Evolutionary conservation across 2,329 filamentous ascomycete species (phyloP).

Genomic region (Phyllosticta ampelicida): DNA sequence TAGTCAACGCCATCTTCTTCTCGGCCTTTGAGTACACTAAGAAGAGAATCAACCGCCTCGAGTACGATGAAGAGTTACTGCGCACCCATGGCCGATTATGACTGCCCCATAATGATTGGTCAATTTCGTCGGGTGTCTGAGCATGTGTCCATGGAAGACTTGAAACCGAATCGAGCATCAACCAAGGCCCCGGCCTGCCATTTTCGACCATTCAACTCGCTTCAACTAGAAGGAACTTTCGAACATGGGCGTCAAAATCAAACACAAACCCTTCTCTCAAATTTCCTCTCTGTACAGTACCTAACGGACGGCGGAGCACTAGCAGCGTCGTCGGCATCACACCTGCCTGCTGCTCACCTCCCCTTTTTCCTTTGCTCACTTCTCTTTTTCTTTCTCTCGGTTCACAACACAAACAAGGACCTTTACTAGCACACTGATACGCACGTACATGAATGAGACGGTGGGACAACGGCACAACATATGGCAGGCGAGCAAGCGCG

Average conservation of each 20-base stretch:
- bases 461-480: too few species aligned
- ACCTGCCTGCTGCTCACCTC: not conserved
- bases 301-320: not conserved
- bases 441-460: not conserved
- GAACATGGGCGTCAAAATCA: not conserved
- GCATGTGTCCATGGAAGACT: too few species aligned
- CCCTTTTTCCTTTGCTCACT: not conserved
- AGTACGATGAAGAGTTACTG: constrained; percentile 24
- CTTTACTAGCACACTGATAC: not conserved
- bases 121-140: not conserved
- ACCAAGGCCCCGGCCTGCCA: too few species aligned
- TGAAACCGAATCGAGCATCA: too few species aligned
- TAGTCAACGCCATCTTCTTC: constrained; percentile 85
- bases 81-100: constrained; percentile 1
- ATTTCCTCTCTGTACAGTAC: not conserved
- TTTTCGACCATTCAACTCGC: not conserved
- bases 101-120: not conserved
- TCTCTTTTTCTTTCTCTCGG: not conserved
- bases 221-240: not conserved
- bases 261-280: not conserved
- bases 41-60: constrained; percentile 39
- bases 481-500: too few species aligned
- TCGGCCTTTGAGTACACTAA: constrained; percentile 79
- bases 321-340: not conserved
- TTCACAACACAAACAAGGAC: not conserved